Evolutionary conservation across 2,329 filamentous ascomycete species (phyloP).

Genomic region (Huntiella savannae): DNA sequence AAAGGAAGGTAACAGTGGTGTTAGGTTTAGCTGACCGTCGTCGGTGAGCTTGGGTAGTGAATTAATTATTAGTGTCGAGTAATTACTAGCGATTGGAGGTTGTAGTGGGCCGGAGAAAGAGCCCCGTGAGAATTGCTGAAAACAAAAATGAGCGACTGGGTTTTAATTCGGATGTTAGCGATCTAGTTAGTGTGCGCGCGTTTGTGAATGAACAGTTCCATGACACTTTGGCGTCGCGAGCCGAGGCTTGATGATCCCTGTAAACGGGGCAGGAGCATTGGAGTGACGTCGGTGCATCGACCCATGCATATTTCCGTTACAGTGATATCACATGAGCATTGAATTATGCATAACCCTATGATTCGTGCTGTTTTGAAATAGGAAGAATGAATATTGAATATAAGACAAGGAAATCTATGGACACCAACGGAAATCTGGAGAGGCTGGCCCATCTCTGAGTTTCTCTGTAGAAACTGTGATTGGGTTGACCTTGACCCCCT

Average conservation of each 20-base stretch:
- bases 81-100: too few species aligned
- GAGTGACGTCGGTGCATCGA: too few species aligned
- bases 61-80: background rate
- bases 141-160: background rate
- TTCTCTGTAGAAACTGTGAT: conserved; percentile 30
- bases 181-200: too few species aligned
- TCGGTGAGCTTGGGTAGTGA: background rate
- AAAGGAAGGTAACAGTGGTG: too few species aligned
- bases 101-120: background rate
- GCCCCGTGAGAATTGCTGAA: background rate
- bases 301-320: too few species aligned
- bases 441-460: conserved; percentile 28
- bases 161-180: background rate
- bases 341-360: background rate
- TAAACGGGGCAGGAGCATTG: conserved; percentile 4
- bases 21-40: background rate
- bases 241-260: conserved; percentile 3
- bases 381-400: background rate
- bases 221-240: conserved; percentile 3
- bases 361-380: background rate
- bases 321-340: too few species aligned
- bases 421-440: conserved; percentile 33
- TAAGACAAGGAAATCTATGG: conserved; percentile 13
- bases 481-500: conserved; percentile 28
- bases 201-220: too few species aligned